Base-by-base conservation (phyloP, 2,329 filamentous ascomycete species). In the Teratosphaeria epicoccoides region DNA sequence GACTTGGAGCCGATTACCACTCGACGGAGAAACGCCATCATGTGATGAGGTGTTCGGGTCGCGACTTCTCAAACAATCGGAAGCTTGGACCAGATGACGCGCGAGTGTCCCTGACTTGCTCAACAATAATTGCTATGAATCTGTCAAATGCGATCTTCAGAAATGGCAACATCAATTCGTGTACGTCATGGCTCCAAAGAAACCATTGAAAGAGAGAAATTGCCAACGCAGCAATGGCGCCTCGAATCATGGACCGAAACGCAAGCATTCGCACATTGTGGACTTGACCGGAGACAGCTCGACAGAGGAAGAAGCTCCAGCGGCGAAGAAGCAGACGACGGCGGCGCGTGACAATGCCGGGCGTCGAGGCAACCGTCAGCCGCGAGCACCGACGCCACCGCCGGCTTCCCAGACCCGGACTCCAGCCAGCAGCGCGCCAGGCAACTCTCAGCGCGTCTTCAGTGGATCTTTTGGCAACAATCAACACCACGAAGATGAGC, bases 401-500 rank as follows among this genome's bases (percentile, higher is more conserved):
- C 17, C 33, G n/a, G 17, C 50, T n/a, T 49, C 48, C 24, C 46
- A 24, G 14, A 43, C 46, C 14, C 46, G 12, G 37, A 23, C 23
- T n/a, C 45, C 50, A 3, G n/a, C 14, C 22, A 52, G 50, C 45
- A 52, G 50, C 33, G 29, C 43, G 9, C 49, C 22, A 4, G n/a
- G 20, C 23, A 23, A 26, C 47, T 51, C 49, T 12, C 44, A 48
- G 40, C 45, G 37, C 17, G 43, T 28, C 23, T 50, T 14, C n/a
- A 17, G 33, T 17, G 33, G 33, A 40, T 33, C n/a, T 1, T 26
- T 23, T 20, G 43, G 23, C 24, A 46, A 44, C 43, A 17, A 49
- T 3, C 50, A 52, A 49, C 57, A 57, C 49, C 53, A 26, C 17
- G 46, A 58, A 26, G 49, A 49, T 2, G 62, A 64, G 47, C 56